phyloP scores from a whole-genome alignment of 495 filamentous ascomycete genomes.

The Aspergillus sparsus region DNA sequence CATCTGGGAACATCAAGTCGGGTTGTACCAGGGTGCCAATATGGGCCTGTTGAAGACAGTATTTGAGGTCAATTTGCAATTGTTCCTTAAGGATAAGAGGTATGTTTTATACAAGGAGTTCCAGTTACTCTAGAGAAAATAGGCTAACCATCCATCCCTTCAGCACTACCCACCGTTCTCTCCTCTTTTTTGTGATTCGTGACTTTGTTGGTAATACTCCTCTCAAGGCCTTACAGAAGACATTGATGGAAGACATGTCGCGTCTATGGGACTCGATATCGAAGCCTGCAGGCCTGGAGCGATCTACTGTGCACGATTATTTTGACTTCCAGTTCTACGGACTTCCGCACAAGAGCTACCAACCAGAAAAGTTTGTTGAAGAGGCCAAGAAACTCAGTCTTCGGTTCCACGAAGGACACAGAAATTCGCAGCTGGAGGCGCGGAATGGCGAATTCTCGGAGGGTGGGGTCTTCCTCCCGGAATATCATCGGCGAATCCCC shows the following conservation, averaged over 20 bases:
- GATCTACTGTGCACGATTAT: slow-evolving; percentile 88
- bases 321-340: slow-evolving; percentile 98
- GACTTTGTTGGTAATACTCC: slow-evolving; percentile 93
- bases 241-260: slow-evolving; percentile 83
- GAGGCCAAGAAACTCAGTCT: slow-evolving; percentile 78
- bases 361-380: slow-evolving; percentile 84
- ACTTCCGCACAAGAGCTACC: slow-evolving; percentile 92
- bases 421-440: slow-evolving; percentile 56
- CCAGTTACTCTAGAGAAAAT: neutral
- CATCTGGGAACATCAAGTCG: slow-evolving; percentile 99
- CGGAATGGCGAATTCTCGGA: slow-evolving; percentile 66
- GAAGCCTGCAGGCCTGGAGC: slow-evolving; percentile 86
- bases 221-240: slow-evolving; percentile 81
- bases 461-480: slow-evolving; percentile 82
- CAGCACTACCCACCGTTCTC: slow-evolving; percentile 84
- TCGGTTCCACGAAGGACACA: slow-evolving; percentile 79
- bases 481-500: slow-evolving; percentile 94
- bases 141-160: slow-evolving; percentile 28
- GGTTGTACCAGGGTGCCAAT: slow-evolving; percentile 96
- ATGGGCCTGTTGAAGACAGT: slow-evolving; percentile 98
- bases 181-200: slow-evolving; percentile 97
- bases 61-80: slow-evolving; percentile 95
- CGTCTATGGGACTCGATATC: slow-evolving; percentile 90
- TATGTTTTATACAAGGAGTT: slow-evolving; percentile 43
- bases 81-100: slow-evolving; percentile 93